A percentile compares a stretch with the other conserved stretches of the same genome.
Conservation (phyloP, 1,284 basidiomycete genomes). For the Irpex sp. region DNA sequence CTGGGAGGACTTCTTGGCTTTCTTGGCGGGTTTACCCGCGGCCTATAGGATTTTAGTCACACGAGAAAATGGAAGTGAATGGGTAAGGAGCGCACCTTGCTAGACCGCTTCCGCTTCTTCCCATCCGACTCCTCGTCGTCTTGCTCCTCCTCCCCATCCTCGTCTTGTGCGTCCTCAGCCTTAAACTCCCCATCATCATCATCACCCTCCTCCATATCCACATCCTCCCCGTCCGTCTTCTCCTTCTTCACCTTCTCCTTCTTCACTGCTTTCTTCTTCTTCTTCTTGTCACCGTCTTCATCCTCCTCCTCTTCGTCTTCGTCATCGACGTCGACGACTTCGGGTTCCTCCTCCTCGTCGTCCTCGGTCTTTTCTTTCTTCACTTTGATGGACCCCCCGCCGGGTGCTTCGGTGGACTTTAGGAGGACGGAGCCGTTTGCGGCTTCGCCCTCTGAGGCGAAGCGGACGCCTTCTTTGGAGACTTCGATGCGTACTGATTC, state of each 20-base stretch:
- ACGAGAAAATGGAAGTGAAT: neutral
- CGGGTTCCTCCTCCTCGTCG: constrained; percentile 34
- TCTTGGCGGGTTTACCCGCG: constrained; percentile 47
- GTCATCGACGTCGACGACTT: constrained; percentile 37
- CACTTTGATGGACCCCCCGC: constrained; percentile 22
- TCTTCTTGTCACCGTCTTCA: constrained; percentile 36
- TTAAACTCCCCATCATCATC: constrained; percentile 43
- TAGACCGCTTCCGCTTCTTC: constrained; percentile 65
- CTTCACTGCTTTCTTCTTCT: constrained; percentile 43
- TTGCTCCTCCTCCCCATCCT: constrained; percentile 49
- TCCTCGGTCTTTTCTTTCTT: constrained; percentile 41
- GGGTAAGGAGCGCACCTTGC: constrained; percentile 41
- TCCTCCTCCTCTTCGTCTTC: constrained; percentile 31
- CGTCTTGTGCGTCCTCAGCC: constrained; percentile 38
- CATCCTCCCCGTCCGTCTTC: constrained; percentile 37
- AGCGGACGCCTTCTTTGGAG: constrained; percentile 95
- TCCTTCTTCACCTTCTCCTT: constrained; percentile 41
- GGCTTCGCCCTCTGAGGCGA: constrained; percentile 91
- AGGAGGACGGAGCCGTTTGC: constrained; percentile 90
- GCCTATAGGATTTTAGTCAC: constrained; percentile 9
- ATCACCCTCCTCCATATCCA: constrained; percentile 35
- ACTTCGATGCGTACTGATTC: constrained; percentile 97
- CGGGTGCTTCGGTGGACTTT: constrained; percentile 57
- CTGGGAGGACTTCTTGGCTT: constrained; percentile 33
- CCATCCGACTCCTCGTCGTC: constrained; percentile 33